phyloP scores from a whole-genome alignment of 345 rosid genomes.

The Angophora floribunda region DNA sequence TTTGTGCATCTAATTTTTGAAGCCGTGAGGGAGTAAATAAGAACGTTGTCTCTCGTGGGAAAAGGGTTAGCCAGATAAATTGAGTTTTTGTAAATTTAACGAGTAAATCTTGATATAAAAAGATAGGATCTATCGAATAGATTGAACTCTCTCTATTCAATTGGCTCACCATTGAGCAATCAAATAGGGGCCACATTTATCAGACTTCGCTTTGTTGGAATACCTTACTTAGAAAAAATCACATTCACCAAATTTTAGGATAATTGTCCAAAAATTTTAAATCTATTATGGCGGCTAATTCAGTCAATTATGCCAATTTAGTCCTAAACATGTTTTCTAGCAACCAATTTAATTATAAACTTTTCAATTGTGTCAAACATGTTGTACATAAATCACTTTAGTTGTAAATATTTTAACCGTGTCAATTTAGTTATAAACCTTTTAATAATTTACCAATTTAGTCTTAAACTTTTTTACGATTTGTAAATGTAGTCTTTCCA shows the following conservation, averaged over 20 bases:
- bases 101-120: background rate
- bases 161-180: background rate
- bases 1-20: background rate
- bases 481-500: accelerated
- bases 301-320: accelerated
- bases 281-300: no score
- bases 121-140: background rate
- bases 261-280: no score
- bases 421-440: no score
- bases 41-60: background rate
- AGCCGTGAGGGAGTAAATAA: background rate
- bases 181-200: background rate
- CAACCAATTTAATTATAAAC: no score
- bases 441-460: no score
- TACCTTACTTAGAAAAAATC: background rate
- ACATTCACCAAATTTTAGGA: background rate
- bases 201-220: background rate
- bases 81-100: background rate
- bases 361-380: no score
- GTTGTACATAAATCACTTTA: no score
- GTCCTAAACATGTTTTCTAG: no score
- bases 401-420: accelerated
- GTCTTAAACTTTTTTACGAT: no score
- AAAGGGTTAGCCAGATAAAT: background rate
- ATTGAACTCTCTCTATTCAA: background rate